These are phyloP conservation scores for Rhazya stricta DNA, from an alignment of 257 asterid species.

Conservation along the genomic window DNA sequence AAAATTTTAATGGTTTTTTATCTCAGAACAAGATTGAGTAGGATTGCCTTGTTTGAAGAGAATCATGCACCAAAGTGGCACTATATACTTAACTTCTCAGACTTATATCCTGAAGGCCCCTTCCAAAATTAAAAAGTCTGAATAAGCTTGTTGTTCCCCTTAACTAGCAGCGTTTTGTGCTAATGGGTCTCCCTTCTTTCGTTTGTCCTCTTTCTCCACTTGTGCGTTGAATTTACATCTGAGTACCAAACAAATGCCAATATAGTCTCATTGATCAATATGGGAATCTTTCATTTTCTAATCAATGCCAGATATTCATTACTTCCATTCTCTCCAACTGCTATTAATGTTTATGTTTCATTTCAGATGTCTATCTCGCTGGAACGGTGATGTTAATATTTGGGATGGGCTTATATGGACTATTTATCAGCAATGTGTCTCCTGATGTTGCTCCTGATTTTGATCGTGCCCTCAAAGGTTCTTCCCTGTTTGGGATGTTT, in stretches of 20 bases:
- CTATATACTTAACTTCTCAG: background rate
- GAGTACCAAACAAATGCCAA: background rate
- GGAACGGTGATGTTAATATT: conserved; percentile 96
- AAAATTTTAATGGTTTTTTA: background rate
- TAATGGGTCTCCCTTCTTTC: background rate
- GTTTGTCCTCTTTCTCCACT: background rate
- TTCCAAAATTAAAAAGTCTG: background rate
- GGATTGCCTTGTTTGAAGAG: background rate
- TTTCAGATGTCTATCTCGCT: conserved; percentile 78
- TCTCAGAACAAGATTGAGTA: background rate
- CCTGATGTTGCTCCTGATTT: conserved; percentile 35
- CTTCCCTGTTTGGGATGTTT: conserved; percentile 90
- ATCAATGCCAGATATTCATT: background rate
- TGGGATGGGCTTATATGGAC: conserved; percentile 93
- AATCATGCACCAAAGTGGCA: background rate
- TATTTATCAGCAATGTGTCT: conserved; percentile 67
- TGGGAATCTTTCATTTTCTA: background rate
- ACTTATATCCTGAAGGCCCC: background rate
- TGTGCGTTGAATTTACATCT: background rate
- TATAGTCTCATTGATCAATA: background rate
- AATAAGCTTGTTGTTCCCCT: background rate
- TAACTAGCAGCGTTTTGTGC: background rate
- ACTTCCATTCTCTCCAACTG: background rate
- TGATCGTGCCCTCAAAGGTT: conserved; percentile 80
- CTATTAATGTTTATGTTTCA: conserved; percentile 14